Evolutionary conservation across 352 stramenopile species (phyloP), one percentile per base, ranked within the genome.

Genomic region (Globisporangium orthogonon): DNA sequence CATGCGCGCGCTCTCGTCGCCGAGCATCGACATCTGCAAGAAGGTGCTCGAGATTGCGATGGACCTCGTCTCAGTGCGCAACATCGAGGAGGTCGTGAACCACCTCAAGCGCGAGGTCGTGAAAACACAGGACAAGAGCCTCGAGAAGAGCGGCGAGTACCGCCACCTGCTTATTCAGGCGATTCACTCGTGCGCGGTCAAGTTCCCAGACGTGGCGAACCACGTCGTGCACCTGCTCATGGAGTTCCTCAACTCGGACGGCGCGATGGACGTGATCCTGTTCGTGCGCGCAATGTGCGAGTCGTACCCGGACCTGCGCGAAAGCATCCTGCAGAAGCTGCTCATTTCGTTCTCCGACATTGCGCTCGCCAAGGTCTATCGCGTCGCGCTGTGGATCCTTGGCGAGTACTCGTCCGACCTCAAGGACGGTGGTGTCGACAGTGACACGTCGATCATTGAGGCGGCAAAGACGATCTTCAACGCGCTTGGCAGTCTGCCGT

Each of bases 271-370:
- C 70, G 97, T 99, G 23, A 89, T 99, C 39, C 79, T 98, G 33
- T 99, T 99, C 73, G 97, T 99, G 43, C 93, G 97, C 56, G 94
- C 96, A 39, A 99, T 99, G 84, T 94, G 98, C 30, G 91, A 99
- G 69, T 94, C 95, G 60, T 98, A 99, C 64, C 91, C 94, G 35
- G 74, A 93, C 23, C 74, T 99, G 58, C 91, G 95, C 33, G 69
- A 86, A 50, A 87, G 82, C 47, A 96, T 99, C 35, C 56, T 99
- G 40, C 76, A 91, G 18, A 99, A 99, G 69, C 76, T 99, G 9
- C 75, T 98, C 50, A 77, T 97, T 29, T 91, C 88, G 7, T 82
- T 99, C n/a, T 60, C 79, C 43, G 93, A 98, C 59, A 97, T 99
- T 47, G 83, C 83, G 30, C 83, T 95, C 37, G 89, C 89, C 35